Evolutionary conservation across 176 grass and related monocot species (phyloP).

Genomic region (Eragrostis nindensis): DNA sequence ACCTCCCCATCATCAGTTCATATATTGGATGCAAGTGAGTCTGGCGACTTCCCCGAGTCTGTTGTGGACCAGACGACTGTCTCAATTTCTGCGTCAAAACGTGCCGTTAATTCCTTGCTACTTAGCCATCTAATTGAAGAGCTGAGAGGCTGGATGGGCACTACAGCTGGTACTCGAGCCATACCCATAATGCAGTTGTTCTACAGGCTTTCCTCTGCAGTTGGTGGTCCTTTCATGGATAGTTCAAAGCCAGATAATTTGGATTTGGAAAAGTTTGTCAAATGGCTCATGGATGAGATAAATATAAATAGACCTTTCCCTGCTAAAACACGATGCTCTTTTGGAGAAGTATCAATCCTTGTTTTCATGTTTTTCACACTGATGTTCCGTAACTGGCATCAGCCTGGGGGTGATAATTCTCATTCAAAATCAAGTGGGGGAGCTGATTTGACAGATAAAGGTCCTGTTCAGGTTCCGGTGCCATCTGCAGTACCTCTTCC

Average conservation of each 20-base stretch:
- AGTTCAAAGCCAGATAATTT: conserved; percentile 86
- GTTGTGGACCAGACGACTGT: conserved; percentile 70
- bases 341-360: conserved; percentile 93
- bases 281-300: conserved; percentile 91
- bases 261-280: conserved; percentile 95
- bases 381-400: conserved; percentile 99
- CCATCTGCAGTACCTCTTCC: conserved; percentile 41
- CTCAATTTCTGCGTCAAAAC: conserved; percentile 94
- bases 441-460: conserved; percentile 80
- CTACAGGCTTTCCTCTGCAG: conserved; percentile 91
- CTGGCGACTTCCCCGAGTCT: conserved; percentile 57
- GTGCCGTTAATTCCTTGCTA: conserved; percentile 84
- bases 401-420: conserved; percentile 71
- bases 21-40: conserved; percentile 72
- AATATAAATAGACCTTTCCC: conserved; percentile 86
- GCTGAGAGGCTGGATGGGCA: conserved; percentile 90
- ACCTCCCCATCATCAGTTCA: conserved; percentile 67
- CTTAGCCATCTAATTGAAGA: conserved; percentile 85
- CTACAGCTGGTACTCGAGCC: conserved; percentile 76
- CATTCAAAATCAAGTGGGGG: conserved; percentile 65
- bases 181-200: conserved; percentile 96
- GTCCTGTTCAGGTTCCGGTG: conserved; percentile 48
- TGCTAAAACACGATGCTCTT: conserved; percentile 70
- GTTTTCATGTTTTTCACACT: conserved; percentile 99
- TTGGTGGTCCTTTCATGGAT: conserved; percentile 98